Evolutionary conservation across 1,284 basidiomycete genomes (phyloP).

Genomic region (Wallemia hederae): DNA sequence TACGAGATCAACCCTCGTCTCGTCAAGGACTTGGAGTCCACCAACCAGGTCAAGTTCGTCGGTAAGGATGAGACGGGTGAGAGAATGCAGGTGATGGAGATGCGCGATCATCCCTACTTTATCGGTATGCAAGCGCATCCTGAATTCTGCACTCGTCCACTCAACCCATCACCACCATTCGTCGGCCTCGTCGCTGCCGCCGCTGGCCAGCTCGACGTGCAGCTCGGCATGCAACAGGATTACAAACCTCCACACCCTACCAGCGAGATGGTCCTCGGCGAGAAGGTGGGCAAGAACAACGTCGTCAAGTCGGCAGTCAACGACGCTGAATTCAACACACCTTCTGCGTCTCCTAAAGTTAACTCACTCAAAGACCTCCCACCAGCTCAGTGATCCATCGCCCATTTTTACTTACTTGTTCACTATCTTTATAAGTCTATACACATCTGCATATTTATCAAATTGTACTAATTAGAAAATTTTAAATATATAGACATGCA

Average conservation of each 20-base stretch:
- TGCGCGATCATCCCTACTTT: conserved; percentile 81
- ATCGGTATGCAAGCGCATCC: conserved; percentile 88
- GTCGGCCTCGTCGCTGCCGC: conserved; percentile 81
- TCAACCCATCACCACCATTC: conserved; percentile 94
- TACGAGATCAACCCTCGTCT: conserved; percentile 89
- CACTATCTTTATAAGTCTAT: no score
- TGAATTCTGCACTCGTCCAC: conserved; percentile 91
- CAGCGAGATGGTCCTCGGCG: conserved; percentile 14
- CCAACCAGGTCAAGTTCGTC: conserved; percentile 43
- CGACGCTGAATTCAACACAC: not conserved
- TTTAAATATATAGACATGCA: not conserved
- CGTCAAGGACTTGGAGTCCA: conserved; percentile 39
- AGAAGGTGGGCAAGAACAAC: not conserved
- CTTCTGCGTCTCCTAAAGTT: not conserved
- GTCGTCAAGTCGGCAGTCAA: not conserved
- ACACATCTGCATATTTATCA: not conserved
- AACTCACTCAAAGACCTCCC: not conserved
- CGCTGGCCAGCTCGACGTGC: conserved; percentile 43
- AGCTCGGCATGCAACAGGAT: conserved; percentile 33
- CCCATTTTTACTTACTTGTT: not conserved
- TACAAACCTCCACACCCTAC: conserved; percentile 25
- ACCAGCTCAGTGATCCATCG: not conserved
- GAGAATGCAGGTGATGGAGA: conserved; percentile 87
- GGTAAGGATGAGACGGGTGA: conserved; percentile 88
- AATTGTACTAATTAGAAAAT: not conserved